Conservation (phyloP, 2,329 filamentous ascomycete genomes). For the Podosphaera aphanis region DNA sequence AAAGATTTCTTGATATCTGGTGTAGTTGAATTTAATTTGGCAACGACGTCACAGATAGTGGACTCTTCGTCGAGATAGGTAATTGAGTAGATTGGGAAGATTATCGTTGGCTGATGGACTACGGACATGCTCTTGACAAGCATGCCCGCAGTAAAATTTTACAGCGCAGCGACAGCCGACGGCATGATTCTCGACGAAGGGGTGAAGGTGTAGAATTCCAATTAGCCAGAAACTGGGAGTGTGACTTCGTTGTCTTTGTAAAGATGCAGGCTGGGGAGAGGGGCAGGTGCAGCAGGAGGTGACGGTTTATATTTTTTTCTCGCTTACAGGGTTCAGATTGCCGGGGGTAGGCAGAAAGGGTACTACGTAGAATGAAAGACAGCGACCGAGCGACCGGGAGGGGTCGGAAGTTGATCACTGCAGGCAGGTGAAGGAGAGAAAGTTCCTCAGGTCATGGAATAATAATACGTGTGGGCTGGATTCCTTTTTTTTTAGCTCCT, state of each 20-base stretch:
- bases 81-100: slow-evolving; percentile 26
- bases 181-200: slow-evolving; percentile 54
- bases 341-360: not conserved
- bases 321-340: not conserved
- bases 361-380: too few species aligned
- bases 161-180: slow-evolving; percentile 73
- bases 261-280: not conserved
- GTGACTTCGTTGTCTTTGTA: slow-evolving; percentile 42
- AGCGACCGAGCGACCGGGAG: not conserved
- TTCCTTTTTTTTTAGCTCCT: too few species aligned
- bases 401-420: not conserved
- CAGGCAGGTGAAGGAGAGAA: not conserved
- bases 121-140: slow-evolving; percentile 32
- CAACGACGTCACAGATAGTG: slow-evolving; percentile 22
- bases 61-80: slow-evolving; percentile 45
- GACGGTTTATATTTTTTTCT: not conserved
- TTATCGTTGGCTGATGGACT: slow-evolving; percentile 69
- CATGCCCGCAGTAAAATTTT: slow-evolving; percentile 62
- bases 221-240: slow-evolving; percentile 15
- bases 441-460: not conserved
- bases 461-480: too few species aligned
- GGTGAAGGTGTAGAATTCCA: slow-evolving; percentile 12
- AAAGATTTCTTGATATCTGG: slow-evolving; percentile 13
- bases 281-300: not conserved
- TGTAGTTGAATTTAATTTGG: slow-evolving; percentile 8